Evolutionary conservation across 805 yeast species (phyloP), one percentile per base, ranked within the genome.

Genomic region (Lachancea fermentati): DNA sequence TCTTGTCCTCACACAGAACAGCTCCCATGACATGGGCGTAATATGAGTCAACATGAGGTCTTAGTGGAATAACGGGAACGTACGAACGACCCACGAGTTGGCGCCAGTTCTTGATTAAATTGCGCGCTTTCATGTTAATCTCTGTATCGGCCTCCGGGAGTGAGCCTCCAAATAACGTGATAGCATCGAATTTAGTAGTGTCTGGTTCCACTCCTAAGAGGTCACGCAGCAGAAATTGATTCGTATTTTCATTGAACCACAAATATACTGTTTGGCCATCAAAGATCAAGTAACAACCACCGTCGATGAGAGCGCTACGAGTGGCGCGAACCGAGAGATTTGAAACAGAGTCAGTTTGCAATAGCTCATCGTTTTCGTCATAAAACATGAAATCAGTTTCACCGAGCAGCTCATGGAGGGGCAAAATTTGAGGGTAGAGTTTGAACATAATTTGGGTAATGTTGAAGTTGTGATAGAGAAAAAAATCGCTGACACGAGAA

Each of bases 341-440:
- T 64, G 72, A 47, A 47, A 63, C 2, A 82, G 95, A 48, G 71
- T 52, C 36, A 4, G 58, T n/a, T 51, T 61, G 57, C 76, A 74
- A 45, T 60, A 51, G 39, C 57, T 73, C 49, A 48, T 60, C 51
- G 14, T 67, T 62, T 34, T 63, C 62, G 47, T 73, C 75, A 39
- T 55, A 63, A 4, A 67, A 66, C 32, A 79, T 51, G 18, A 59
- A 78, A 46, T 85, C 95, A 1, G 65, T 66, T 7, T 75, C 81
- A 2, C 63, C 51, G 34, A 62, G 63, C 43, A 85, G 60, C 3
- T 75, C 70, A 57, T 88, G 95, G 18, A 91, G 60, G 30, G 84
- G 85, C 24, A 84, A 69, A 41, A 91, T 67, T 8, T 83, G 78
- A 1, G 98, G 97, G 54, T 89, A 93, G 29, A 93, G 68, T 46